Base-by-base conservation (phyloP, 2,329 filamentous ascomycete genomes). In the Bipolaris bicolor region DNA sequence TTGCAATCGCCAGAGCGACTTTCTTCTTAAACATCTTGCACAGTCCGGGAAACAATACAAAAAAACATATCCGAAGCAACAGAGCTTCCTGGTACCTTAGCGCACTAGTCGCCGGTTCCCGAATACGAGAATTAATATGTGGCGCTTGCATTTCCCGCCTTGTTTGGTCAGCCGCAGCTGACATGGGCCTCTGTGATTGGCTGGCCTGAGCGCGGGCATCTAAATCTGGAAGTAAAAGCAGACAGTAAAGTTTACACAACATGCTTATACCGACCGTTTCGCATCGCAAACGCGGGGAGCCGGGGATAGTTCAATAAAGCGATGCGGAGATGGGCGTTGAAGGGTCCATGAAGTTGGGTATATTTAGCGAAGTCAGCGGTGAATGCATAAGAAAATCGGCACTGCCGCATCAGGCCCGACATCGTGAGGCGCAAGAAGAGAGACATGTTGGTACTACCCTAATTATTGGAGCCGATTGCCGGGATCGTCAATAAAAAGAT, bases 91-190 rank as follows among this genome's bases (percentile, higher is more conserved):
- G 20, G 22, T 34, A 10, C 36, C 16, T 18, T 18, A 22, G 33
- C 20, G 9, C 45, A 20, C 5, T 36, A 16, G 5, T 1, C n/a
- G 7, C n/a, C 13, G 29, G 20, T 16, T 18, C 36, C 37, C 49
- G 49, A 43, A 57, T 49, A 57, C 50, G 55, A 57, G 33, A 37
- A 15, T 55, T 37, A 7, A 47, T 51, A 50, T 55, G 29, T 46
- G 41, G 46, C 34, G 41, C 10, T 43, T 9, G 36, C 46, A 37
- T 15, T 41, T 50, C 22, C 46, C 20, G 18, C 16, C 16, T 16
- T 20, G 16, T 6, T 37, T 37, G 16, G 51, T 58, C 55, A 54
- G 51, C 55, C 45, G 44, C 52, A 58, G 56, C 52, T 55, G 36
- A 45, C 26, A 36, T 43, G 20, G 31, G 13, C 16, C 7, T 9